Conservation (phyloP, 106 monocot genomes). For the Phalaenopsis equestris region DNA sequence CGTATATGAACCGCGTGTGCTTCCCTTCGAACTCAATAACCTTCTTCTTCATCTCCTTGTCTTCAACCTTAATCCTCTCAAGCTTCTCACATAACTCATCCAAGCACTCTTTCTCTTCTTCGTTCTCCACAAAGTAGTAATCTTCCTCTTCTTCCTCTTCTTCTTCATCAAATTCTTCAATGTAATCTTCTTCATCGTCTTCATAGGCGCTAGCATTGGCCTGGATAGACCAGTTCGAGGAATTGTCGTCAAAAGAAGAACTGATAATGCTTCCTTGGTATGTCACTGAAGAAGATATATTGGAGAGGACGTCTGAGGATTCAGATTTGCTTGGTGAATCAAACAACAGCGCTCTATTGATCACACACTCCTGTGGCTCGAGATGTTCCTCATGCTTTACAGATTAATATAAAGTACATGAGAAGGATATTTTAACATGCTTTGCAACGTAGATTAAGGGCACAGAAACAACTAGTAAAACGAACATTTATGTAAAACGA, state of each 20-base stretch:
- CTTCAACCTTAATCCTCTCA: slow-evolving; percentile 33
- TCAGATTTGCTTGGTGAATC: slow-evolving; percentile 71
- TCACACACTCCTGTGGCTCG: slow-evolving; percentile 20
- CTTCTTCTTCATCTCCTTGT: slow-evolving; percentile 8
- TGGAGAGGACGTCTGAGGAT: slow-evolving; percentile 3
- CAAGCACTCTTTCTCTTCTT: slow-evolving; percentile 15
- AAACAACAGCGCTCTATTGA: slow-evolving; percentile 72
- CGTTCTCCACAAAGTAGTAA: slow-evolving; percentile 7
- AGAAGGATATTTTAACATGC: not conserved
- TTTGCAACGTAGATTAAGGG: too few species aligned
- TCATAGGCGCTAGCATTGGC: slow-evolving; percentile 32
- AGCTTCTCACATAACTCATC: slow-evolving; percentile 60
- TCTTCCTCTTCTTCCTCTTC: slow-evolving; percentile 12
- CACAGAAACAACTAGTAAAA: not conserved
- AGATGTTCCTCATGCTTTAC: slow-evolving; percentile 18
- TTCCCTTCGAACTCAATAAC: slow-evolving; percentile 52
- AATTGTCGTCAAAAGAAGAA: slow-evolving; percentile 22
- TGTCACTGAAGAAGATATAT: slow-evolving; percentile 25
- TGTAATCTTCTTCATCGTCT: slow-evolving; percentile 16
- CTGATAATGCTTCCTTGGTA: slow-evolving; percentile 31
- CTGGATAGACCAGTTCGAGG: slow-evolving; percentile 48
- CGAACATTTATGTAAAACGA: too few species aligned
- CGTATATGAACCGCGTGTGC: slow-evolving; percentile 70
- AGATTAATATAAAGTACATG: not conserved
- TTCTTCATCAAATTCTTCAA: slow-evolving; percentile 6